Evolutionary conservation across 2,329 filamentous ascomycete genomes (phyloP).

Genomic region (Clonostachys rhizophaga): DNA sequence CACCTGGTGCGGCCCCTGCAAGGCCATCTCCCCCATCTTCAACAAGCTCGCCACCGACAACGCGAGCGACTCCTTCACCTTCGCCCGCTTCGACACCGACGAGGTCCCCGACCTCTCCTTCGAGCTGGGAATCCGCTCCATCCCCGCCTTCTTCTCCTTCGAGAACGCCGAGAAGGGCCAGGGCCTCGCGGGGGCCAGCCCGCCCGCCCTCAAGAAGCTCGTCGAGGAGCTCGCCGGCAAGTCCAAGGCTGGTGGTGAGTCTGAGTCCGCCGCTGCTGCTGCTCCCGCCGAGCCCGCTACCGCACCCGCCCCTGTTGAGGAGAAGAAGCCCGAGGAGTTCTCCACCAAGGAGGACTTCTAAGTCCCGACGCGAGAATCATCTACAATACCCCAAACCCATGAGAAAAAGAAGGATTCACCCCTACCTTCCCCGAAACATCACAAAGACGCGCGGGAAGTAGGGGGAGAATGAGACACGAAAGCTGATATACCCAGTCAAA

Average conservation of each 20-base stretch:
- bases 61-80: conserved; percentile 33
- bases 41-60: conserved; percentile 37
- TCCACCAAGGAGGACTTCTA: conserved; percentile 4
- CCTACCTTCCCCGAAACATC: too few relatives aligned
- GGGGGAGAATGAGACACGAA: neutral
- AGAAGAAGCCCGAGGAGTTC: neutral
- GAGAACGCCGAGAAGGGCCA: conserved; percentile 43
- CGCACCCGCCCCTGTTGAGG: too few relatives aligned
- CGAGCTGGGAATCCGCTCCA: conserved; percentile 45
- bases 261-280: neutral
- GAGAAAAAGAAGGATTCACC: too few relatives aligned
- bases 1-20: conserved; percentile 58
- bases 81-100: conserved; percentile 58
- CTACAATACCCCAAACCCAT: too few relatives aligned
- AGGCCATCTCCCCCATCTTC: conserved; percentile 52
- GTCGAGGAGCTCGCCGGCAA: conserved; percentile 15
- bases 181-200: conserved; percentile 33
- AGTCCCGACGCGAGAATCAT: neutral
- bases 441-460: too few relatives aligned
- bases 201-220: conserved; percentile 20
- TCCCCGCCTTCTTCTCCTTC: conserved; percentile 59
- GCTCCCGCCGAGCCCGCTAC: too few relatives aligned
- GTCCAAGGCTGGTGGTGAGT: conserved; percentile 6
- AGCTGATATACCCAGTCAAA: neutral
- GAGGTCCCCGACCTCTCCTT: conserved; percentile 41